These are phyloP conservation scores for Quercus phellos DNA, from an alignment of 331 rosid genomes.

Conservation along the genomic window DNA sequence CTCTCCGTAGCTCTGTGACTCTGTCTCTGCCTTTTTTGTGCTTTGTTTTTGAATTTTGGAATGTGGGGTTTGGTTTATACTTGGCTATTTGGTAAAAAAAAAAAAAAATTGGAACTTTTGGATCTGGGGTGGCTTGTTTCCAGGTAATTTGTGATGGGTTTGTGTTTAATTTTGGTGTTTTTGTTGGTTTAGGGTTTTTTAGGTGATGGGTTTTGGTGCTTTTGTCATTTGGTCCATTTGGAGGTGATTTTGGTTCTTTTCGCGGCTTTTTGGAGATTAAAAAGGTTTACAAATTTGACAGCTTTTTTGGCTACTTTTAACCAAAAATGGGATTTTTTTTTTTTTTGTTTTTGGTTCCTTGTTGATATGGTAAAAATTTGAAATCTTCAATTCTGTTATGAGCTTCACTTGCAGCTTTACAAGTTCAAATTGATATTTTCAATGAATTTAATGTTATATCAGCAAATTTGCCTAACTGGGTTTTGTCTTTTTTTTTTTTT, in stretches of 20 bases:
- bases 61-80: constrained; percentile 11
- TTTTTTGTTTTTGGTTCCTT: neutral
- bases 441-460: neutral
- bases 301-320: neutral
- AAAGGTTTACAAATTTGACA: neutral
- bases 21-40: too few relatives aligned
- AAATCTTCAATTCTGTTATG: neutral
- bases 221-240: constrained; percentile 21
- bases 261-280: neutral
- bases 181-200: constrained; percentile 16
- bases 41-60: constrained; percentile 1
- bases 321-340: neutral
- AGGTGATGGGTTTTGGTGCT: constrained; percentile 5
- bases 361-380: neutral
- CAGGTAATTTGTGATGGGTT: constrained; percentile 22
- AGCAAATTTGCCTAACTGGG: neutral
- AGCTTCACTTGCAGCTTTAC: constrained; percentile 4
- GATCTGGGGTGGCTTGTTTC: constrained; percentile 33
- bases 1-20: neutral
- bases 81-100: neutral
- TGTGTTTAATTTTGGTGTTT: constrained; percentile 7
- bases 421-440: constrained; percentile 15
- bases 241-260: constrained; percentile 10
- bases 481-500: neutral
- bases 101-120: neutral